These are phyloP conservation scores for Aureobasidium namibiae DNA, from an alignment of 2,329 filamentous ascomycete species.

Conservation along the genomic window DNA sequence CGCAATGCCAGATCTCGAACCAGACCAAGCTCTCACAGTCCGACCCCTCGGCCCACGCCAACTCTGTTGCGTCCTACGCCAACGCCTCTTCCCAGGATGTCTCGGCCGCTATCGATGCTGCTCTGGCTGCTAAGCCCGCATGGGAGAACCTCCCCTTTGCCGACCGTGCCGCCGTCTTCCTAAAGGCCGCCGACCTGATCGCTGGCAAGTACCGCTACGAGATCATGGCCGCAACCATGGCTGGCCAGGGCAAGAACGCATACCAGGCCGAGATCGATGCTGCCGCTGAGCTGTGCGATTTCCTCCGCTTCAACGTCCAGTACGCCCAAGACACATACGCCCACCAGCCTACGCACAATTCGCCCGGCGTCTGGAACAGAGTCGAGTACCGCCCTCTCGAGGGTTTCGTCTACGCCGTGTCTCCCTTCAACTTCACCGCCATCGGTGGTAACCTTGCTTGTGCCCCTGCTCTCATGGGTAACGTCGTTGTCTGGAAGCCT, in stretches of 20 bases:
- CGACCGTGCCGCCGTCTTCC: constrained; percentile 85
- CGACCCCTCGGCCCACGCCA: constrained; percentile 74
- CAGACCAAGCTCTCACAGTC: constrained; percentile 67
- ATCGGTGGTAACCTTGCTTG: constrained; percentile 82
- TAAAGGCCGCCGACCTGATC: constrained; percentile 91
- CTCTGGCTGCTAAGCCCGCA: constrained; percentile 72
- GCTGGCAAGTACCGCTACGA: constrained; percentile 91
- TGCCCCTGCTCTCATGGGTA: constrained; percentile 80
- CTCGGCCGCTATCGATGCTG: constrained; percentile 69
- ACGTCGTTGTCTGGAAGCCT: constrained; percentile 97
- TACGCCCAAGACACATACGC: constrained; percentile 88
- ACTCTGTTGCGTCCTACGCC: constrained; percentile 73
- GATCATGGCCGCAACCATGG: constrained; percentile 90
- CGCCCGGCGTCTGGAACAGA: constrained; percentile 82
- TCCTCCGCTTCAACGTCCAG: constrained; percentile 87
- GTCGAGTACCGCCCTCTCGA: constrained; percentile 84
- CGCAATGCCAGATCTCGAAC: not conserved
- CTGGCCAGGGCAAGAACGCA: constrained; percentile 95
- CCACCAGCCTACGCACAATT: constrained; percentile 77
- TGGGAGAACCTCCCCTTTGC: constrained; percentile 86
- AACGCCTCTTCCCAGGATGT: constrained; percentile 72
- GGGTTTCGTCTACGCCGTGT: constrained; percentile 90
- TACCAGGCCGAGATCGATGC: constrained; percentile 99
- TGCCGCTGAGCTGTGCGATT: constrained; percentile 86
- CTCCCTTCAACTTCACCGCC: constrained; percentile 95